Evolutionary conservation across 208 protist genomes (phyloP).

Genomic region (Wallacemonas collosoma): DNA sequence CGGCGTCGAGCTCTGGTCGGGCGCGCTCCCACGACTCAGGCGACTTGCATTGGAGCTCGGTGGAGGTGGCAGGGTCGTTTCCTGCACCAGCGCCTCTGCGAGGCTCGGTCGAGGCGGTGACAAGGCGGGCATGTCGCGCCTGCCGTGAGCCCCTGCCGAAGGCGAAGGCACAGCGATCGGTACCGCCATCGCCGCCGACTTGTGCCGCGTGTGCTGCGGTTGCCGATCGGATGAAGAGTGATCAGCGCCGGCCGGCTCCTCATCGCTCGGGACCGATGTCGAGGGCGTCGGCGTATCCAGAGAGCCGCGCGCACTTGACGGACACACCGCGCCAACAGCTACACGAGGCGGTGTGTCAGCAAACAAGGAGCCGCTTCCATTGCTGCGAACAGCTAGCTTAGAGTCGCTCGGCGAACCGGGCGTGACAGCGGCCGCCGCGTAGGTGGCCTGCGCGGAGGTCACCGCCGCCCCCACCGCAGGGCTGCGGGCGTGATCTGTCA

Average conservation of each 20-base stretch:
- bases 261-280: slow-evolving; percentile 3
- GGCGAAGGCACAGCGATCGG: too few species aligned
- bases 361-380: slow-evolving; percentile 10
- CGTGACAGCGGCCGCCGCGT: background rate
- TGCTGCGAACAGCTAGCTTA: slow-evolving; percentile 3
- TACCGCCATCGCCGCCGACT: too few species aligned
- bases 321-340: background rate
- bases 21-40: background rate
- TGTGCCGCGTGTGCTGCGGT: background rate
- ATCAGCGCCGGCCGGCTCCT: background rate
- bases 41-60: background rate
- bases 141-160: too few species aligned
- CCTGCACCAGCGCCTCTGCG: background rate
- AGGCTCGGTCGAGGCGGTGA: background rate
- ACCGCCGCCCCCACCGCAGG: too few species aligned
- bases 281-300: background rate
- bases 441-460: background rate
- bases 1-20: background rate
- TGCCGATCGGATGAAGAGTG: background rate
- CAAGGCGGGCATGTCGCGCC: too few species aligned
- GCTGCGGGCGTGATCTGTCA: too few species aligned
- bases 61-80: background rate
- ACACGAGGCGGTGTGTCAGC: slow-evolving; percentile 6
- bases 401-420: slow-evolving; percentile 6
- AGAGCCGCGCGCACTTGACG: background rate